A percentile compares a stretch with the other conserved stretches of the same genome.
phyloP scores from a whole-genome alignment of 257 asterid species.

The Solanum etuberosum region DNA sequence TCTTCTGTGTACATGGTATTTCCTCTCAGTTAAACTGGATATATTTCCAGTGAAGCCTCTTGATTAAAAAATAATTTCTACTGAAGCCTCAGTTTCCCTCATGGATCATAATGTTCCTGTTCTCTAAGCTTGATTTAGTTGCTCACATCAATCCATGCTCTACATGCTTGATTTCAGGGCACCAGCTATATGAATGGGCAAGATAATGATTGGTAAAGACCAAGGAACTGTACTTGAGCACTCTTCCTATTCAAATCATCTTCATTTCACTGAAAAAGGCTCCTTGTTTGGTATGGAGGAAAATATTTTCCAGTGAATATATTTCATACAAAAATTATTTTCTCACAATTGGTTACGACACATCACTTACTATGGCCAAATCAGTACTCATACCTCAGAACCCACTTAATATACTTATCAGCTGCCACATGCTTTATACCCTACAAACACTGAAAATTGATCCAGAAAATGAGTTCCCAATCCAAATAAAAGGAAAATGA shows the following conservation, averaged over 20 bases:
- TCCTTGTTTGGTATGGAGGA: not conserved
- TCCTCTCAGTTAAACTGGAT: not conserved
- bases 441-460: not conserved
- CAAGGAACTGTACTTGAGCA: not conserved
- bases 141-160: not conserved
- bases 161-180: not conserved
- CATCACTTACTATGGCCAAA: no score
- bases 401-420: no score
- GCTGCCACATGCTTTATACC: not conserved
- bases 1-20: not conserved
- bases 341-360: not conserved
- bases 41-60: not conserved
- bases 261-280: not conserved
- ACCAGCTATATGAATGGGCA: not conserved
- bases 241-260: not conserved
- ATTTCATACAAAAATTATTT: not conserved
- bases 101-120: not conserved
- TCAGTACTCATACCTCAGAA: no score
- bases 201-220: not conserved
- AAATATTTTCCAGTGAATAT: not conserved
- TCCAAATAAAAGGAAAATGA: not conserved
- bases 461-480: not conserved
- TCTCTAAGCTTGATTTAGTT: not conserved
- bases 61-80: not conserved
- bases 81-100: not conserved